These are phyloP conservation scores for Trichoderma breve DNA, from an alignment of 2,329 filamentous ascomycete species.

Conservation along the genomic window DNA sequence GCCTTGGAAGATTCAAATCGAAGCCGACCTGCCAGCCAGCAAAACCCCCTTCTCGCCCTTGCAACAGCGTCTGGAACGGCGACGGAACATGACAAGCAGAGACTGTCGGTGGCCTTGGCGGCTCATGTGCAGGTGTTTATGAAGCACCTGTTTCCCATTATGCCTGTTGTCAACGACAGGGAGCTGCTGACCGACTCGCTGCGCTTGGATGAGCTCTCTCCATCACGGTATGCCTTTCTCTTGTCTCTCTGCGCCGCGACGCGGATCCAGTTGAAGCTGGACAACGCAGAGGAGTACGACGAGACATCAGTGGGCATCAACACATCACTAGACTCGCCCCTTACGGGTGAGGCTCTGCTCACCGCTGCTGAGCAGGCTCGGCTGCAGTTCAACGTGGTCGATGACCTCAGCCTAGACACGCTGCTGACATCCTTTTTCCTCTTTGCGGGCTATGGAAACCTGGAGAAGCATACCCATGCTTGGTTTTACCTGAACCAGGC, in stretches of 20 bases:
- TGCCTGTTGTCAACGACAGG: constrained; percentile 32
- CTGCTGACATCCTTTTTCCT: constrained; percentile 33
- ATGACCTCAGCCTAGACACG: constrained; percentile 31
- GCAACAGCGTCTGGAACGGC: background rate
- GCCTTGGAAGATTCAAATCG: background rate
- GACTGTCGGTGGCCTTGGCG: constrained; percentile 26
- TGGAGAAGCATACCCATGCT: constrained; percentile 29
- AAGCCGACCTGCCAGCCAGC: background rate
- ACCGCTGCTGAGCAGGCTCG: constrained; percentile 29
- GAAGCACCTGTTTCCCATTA: constrained; percentile 34
- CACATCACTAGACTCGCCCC: constrained; percentile 23
- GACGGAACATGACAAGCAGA: constrained; percentile 22
- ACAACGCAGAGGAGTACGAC: constrained; percentile 23
- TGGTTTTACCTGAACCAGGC: constrained; percentile 37
- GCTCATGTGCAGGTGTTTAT: constrained; percentile 33
- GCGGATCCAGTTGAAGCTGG: constrained; percentile 31
- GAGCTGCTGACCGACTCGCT: constrained; percentile 30
- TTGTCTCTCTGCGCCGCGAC: constrained; percentile 32
- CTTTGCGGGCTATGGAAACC: constrained; percentile 33
- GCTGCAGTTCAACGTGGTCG: constrained; percentile 30
- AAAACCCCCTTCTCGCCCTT: background rate
- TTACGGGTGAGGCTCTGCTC: constrained; percentile 30
- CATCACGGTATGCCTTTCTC: constrained; percentile 31
- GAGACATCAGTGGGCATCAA: constrained; percentile 23
- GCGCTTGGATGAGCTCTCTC: constrained; percentile 27